These are phyloP conservation scores for Zanthoxylum bungeanum DNA, from an alignment of 345 rosid genomes.

Conservation along the genomic window DNA sequence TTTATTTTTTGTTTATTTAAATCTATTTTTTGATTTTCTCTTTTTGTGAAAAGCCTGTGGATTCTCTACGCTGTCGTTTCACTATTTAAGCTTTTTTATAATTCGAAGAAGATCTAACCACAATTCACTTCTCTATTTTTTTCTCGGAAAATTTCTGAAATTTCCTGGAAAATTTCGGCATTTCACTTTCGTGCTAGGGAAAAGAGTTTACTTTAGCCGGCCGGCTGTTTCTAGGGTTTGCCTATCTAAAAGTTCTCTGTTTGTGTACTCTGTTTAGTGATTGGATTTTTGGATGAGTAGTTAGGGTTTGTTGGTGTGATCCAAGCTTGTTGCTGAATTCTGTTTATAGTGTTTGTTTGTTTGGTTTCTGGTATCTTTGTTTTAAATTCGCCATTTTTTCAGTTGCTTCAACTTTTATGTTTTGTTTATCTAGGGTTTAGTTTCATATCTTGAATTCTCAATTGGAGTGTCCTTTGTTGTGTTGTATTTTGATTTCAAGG, in stretches of 20 bases:
- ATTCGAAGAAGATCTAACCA: conserved; percentile 6
- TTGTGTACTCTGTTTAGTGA: conserved; percentile 1
- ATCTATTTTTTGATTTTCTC: not conserved
- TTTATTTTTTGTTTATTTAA: not conserved
- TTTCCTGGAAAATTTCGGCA: not conserved
- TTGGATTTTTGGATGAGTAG: not conserved
- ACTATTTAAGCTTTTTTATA: conserved; percentile 2
- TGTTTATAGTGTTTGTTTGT: not conserved
- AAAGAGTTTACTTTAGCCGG: not conserved
- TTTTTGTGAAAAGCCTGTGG: conserved; percentile 9
- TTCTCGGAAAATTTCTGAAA: not conserved
- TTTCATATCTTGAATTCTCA: not conserved
- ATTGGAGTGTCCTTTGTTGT: not conserved
- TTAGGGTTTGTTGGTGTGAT: not conserved
- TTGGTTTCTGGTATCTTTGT: too few species aligned
- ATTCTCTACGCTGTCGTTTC: not conserved
- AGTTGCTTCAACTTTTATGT: too few species aligned
- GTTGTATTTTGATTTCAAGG: too few species aligned
- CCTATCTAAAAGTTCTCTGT: not conserved
- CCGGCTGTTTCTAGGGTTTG: conserved; percentile 4
- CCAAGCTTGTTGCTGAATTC: not conserved
- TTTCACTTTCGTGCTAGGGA: not conserved
- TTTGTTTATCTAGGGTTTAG: not conserved
- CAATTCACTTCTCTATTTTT: not conserved
- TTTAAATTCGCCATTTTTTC: too few species aligned